phyloP scores from a whole-genome alignment of 352 stramenopile genomes.

The Phytopythium helicoides region DNA sequence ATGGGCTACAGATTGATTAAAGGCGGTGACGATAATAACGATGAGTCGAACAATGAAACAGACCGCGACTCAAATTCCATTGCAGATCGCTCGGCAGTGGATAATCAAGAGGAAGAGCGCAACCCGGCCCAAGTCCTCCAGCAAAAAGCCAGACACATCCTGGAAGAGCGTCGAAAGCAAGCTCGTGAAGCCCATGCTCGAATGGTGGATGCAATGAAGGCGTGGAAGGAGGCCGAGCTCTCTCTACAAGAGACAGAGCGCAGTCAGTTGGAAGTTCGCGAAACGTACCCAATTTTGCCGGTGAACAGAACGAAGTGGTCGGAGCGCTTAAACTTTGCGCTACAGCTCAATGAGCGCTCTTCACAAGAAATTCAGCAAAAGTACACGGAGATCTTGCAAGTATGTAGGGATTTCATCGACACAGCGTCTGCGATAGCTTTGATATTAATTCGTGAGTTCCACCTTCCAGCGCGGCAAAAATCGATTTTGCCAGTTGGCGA shows the following conservation, averaged over 20 bases:
- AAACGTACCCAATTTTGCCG: slow-evolving; percentile 44
- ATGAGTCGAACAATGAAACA: slow-evolving; percentile 4
- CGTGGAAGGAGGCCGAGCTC: slow-evolving; percentile 73
- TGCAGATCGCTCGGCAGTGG: slow-evolving; percentile 1
- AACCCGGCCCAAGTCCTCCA: slow-evolving; percentile 39
- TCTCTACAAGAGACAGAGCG: slow-evolving; percentile 52
- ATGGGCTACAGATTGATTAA: slow-evolving; percentile 57
- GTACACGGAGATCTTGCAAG: slow-evolving; percentile 80
- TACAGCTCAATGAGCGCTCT: slow-evolving; percentile 35
- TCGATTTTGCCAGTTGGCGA: slow-evolving; percentile 65
- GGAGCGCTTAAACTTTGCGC: slow-evolving; percentile 56
- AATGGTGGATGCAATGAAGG: slow-evolving; percentile 61
- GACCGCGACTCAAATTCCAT: neutral
- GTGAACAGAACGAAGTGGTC: slow-evolving; percentile 56
- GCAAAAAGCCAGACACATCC: slow-evolving; percentile 51
- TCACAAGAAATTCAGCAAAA: slow-evolving; percentile 58
- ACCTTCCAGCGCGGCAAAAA: slow-evolving; percentile 72
- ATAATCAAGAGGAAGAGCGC: slow-evolving; percentile 8
- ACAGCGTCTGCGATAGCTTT: slow-evolving; percentile 61
- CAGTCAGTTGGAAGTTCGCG: slow-evolving; percentile 41
- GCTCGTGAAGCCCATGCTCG: slow-evolving; percentile 48
- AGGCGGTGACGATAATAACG: slow-evolving; percentile 6
- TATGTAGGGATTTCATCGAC: slow-evolving; percentile 90
- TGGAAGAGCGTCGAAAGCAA: slow-evolving; percentile 49
- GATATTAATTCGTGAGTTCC: slow-evolving; percentile 81